Evolutionary conservation across 441 rosid genomes (phyloP).

Genomic region (Theobroma grandiflorum): DNA sequence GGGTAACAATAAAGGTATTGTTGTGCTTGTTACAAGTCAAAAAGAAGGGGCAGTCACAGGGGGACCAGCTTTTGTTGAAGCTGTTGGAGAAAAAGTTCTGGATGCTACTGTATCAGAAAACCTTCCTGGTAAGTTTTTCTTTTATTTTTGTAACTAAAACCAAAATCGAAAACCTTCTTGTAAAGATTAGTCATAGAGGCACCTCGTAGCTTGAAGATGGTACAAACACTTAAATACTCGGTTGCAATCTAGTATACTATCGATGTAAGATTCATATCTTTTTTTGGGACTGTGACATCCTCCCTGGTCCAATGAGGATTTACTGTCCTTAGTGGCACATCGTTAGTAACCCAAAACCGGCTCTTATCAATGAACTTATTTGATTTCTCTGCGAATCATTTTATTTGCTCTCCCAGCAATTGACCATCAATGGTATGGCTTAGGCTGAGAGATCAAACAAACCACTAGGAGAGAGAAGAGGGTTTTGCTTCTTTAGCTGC

Average conservation of each 20-base stretch:
- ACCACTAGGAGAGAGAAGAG: neutral
- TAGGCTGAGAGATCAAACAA: neutral
- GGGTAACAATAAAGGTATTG: slow-evolving; percentile 89
- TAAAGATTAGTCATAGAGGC: neutral
- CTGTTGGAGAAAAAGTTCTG: slow-evolving; percentile 83
- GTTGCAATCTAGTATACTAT: neutral
- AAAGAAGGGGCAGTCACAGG: slow-evolving; percentile 97
- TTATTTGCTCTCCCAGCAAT: neutral
- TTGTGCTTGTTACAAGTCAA: slow-evolving; percentile 89
- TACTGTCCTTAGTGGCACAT: neutral
- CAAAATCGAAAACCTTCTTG: neutral
- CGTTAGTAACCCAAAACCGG: neutral
- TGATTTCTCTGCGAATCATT: neutral
- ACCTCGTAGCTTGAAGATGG: neutral
- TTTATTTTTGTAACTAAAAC: neutral
- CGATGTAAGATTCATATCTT: neutral
- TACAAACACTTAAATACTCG: neutral
- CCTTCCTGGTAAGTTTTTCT: slow-evolving; percentile 74
- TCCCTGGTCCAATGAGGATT: too few species aligned
- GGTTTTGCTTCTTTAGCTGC: neutral
- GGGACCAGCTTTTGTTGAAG: slow-evolving; percentile 88
- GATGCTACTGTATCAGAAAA: slow-evolving; percentile 93
- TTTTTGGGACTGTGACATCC: too few species aligned
- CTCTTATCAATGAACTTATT: neutral
- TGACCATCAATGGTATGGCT: neutral